Evolutionary conservation across 441 rosid species (phyloP).

Genomic region (Adansonia grandidieri): DNA sequence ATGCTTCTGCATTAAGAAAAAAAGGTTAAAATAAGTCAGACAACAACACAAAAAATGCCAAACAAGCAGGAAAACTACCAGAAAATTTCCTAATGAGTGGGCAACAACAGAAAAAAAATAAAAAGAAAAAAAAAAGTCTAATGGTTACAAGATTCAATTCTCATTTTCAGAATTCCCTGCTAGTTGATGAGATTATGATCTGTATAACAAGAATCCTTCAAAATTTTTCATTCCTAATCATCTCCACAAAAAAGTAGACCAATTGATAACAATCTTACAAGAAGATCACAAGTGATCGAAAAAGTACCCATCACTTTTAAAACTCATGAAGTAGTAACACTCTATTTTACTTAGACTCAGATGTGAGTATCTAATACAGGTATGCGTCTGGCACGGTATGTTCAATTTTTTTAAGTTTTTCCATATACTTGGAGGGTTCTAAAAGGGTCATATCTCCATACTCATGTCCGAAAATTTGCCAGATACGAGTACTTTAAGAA

Average conservation of each 20-base stretch:
- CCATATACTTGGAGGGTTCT: too few species aligned
- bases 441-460: too few species aligned
- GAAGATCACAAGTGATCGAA: neutral
- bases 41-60: neutral
- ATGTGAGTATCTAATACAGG: too few species aligned
- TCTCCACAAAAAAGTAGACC: too few species aligned
- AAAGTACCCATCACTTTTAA: neutral
- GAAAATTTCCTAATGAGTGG: neutral
- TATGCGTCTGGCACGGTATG: too few species aligned
- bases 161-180: neutral
- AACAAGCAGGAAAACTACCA: neutral
- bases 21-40: neutral
- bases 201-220: slow-evolving; percentile 9
- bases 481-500: too few species aligned
- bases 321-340: neutral
- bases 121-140: neutral
- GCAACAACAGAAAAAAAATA: too few species aligned
- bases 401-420: too few species aligned
- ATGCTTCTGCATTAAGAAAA: slow-evolving; percentile 11
- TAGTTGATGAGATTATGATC: neutral
- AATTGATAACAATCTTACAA: neutral
- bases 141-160: neutral
- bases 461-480: too few species aligned
- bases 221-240: neutral
- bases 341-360: too few species aligned